These are phyloP conservation scores for Corrigiola litoralis DNA, from an alignment of 179 eudicot genomes.

Conservation along the genomic window DNA sequence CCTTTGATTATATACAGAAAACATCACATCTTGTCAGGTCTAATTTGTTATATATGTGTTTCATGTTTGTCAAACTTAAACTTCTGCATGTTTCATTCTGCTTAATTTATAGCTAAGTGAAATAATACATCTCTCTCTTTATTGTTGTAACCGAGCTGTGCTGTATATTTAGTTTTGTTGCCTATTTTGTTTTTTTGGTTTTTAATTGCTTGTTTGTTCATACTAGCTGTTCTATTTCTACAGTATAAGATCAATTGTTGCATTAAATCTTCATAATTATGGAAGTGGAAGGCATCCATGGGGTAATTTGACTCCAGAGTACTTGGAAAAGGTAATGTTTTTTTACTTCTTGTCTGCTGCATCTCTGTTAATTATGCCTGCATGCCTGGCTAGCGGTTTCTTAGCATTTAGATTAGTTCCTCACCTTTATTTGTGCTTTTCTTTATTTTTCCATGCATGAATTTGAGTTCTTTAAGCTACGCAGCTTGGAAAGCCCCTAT, in stretches of 20 bases:
- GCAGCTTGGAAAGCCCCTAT: not conserved
- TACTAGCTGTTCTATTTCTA: constrained; percentile 10
- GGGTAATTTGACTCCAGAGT: constrained; percentile 86
- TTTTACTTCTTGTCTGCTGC: not conserved
- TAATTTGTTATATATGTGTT: no score
- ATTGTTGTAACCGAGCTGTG: not conserved
- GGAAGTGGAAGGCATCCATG: constrained; percentile 99
- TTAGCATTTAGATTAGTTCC: not conserved
- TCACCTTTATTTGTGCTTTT: not conserved
- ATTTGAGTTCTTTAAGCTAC: not conserved
- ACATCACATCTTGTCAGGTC: no score
- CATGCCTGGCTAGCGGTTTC: not conserved
- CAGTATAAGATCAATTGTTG: constrained; percentile 90
- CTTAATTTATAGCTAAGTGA: not conserved
- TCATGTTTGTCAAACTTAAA: not conserved
- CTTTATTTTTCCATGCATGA: not conserved
- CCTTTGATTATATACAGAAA: no score
- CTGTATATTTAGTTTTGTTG: not conserved
- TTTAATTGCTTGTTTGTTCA: no score
- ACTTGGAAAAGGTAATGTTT: constrained; percentile 70
- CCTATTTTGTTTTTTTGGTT: no score
- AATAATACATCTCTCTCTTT: not conserved
- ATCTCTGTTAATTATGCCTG: not conserved
- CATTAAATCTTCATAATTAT: constrained; percentile 81
- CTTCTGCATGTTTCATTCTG: not conserved